Percentiles rank a stretch among this genome's conserved stretches.
phyloP scores from a whole-genome alignment of 2,329 filamentous ascomycete genomes.

The Oidium heveae region DNA sequence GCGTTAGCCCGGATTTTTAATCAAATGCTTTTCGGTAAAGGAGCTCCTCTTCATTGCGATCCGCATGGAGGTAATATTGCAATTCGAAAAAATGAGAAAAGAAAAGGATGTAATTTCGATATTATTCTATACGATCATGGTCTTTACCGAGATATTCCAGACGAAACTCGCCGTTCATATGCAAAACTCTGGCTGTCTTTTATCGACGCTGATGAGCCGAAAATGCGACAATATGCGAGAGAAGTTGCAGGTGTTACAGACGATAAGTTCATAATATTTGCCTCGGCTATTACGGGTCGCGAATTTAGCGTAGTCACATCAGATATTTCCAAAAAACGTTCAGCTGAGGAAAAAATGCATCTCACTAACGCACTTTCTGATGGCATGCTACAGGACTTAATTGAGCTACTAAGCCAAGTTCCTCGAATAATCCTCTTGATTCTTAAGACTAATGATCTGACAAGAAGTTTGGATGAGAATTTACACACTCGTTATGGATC shows the following conservation, averaged over 20 bases:
- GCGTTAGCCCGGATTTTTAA: conserved; percentile 85
- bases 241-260: conserved; percentile 77
- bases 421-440: conserved; percentile 84
- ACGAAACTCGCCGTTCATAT: conserved; percentile 55
- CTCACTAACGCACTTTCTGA: conserved; percentile 69
- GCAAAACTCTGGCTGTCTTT: conserved; percentile 96
- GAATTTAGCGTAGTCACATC: conserved; percentile 55
- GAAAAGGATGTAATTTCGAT: conserved; percentile 56
- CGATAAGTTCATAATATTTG: conserved; percentile 82
- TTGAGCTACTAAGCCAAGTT: conserved; percentile 68
- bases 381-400: conserved; percentile 66
- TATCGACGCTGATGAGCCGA: conserved; percentile 61
- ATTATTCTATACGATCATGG: conserved; percentile 93
- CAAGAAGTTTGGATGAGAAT: conserved; percentile 77
- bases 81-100: conserved; percentile 49
- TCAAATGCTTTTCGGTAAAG: conserved; percentile 91
- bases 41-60: conserved; percentile 82
- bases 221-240: conserved; percentile 70
- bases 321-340: conserved; percentile 29
- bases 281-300: conserved; percentile 81
- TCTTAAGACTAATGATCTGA: conserved; percentile 92
- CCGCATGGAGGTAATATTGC: conserved; percentile 93
- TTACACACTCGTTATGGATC: conserved; percentile 48
- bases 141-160: conserved; percentile 77
- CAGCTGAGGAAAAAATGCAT: conserved; percentile 56